Conservation (phyloP, 179 eudicot species). For the Monotropa hypopitys region DNA sequence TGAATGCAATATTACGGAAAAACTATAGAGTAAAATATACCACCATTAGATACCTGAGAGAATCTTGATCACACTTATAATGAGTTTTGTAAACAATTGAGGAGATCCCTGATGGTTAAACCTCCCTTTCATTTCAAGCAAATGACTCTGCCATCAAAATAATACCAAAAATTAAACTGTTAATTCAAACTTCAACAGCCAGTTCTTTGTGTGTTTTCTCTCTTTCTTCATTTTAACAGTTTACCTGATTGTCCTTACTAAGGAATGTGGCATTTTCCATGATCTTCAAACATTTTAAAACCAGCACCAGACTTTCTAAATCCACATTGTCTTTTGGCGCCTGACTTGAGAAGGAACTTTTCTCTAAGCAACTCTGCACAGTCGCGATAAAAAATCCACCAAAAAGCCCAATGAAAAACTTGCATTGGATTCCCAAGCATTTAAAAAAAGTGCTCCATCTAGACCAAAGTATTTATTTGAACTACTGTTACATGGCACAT, state of each 20-base stretch:
- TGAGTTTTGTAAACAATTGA: slow-evolving; percentile 48
- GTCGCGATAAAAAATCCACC: neutral
- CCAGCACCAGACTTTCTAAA: slow-evolving; percentile 47
- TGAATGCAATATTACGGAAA: neutral
- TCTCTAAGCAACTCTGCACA: slow-evolving; percentile 47
- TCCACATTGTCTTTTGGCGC: slow-evolving; percentile 31
- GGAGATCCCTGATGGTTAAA: slow-evolving; percentile 39
- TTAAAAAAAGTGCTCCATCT: neutral
- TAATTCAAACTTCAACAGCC: neutral
- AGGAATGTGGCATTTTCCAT: slow-evolving; percentile 87
- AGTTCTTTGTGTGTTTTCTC: neutral
- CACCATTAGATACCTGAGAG: slow-evolving; percentile 59
- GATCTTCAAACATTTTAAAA: slow-evolving; percentile 76
- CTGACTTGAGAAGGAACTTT: slow-evolving; percentile 21
- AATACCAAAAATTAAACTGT: neutral
- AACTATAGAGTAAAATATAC: neutral
- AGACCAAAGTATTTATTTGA: neutral
- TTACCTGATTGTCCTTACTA: slow-evolving; percentile 86
- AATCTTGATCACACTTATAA: slow-evolving; percentile 62
- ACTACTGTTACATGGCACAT: neutral
- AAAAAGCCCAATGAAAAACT: neutral
- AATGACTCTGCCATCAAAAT: slow-evolving; percentile 43
- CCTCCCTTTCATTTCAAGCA: slow-evolving; percentile 63
- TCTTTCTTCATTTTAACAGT: neutral
- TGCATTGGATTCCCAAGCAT: neutral